These are phyloP conservation scores for Thielaviopsis musarum DNA, from an alignment of 2,329 filamentous ascomycete genomes.

Conservation along the genomic window DNA sequence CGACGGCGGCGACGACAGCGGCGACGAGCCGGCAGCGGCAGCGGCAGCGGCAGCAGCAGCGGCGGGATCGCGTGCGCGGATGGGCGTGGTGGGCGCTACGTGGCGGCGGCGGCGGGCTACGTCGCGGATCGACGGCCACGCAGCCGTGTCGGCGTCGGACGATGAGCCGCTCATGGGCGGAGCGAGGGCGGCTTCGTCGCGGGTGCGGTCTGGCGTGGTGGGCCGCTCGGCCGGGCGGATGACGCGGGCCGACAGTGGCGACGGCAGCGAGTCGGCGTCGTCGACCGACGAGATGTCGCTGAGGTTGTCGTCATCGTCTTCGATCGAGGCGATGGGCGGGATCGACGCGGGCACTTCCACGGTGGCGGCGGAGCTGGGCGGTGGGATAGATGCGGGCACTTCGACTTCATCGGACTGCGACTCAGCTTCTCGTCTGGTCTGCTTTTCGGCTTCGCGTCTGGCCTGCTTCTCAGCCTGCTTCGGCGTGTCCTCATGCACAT, in stretches of 20 bases:
- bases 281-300: conserved; percentile 13
- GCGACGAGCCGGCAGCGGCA: conserved; percentile 25
- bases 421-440: conserved; percentile 17
- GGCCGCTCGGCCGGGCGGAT: conserved; percentile 18
- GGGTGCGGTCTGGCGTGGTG: conserved; percentile 24
- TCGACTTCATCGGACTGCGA: conserved; percentile 5
- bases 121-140: conserved; percentile 36
- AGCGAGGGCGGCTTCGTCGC: conserved; percentile 28
- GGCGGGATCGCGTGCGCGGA: conserved; percentile 15
- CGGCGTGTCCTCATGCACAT: conserved; percentile 22
- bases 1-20: conserved; percentile 46
- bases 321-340: conserved; percentile 3
- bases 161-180: conserved; percentile 34
- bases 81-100: conserved; percentile 22
- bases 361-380: background rate
- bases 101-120: conserved; percentile 31
- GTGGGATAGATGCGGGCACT: conserved; percentile 9
- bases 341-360: background rate
- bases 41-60: background rate
- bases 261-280: conserved; percentile 16
- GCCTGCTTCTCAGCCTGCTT: conserved; percentile 22
- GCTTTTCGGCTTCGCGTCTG: conserved; percentile 19
- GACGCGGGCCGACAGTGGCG: conserved; percentile 20
- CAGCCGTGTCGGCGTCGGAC: conserved; percentile 23
- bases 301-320: conserved; percentile 16